phyloP scores from a whole-genome alignment of 257 asterid species.

The Nicotiana noctiflora region DNA sequence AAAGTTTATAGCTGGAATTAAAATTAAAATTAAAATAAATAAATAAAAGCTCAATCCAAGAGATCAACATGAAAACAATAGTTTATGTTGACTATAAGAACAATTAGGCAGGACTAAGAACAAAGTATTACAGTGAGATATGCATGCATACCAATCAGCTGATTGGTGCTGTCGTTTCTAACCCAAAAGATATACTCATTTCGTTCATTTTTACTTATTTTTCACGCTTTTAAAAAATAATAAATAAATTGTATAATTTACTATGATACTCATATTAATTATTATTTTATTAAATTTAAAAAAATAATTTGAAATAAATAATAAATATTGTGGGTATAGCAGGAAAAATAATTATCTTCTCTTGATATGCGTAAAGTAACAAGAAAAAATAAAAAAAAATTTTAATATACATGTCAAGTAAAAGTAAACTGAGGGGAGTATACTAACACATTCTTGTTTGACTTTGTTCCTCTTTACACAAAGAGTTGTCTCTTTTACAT shows the following conservation, averaged over 20 bases:
- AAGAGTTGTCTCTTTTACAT: background rate
- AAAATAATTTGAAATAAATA: no score
- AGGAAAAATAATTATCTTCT: no score
- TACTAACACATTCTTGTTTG: background rate
- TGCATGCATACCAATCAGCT: background rate
- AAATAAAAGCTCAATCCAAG: background rate
- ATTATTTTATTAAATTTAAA: no score
- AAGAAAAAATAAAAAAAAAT: no score
- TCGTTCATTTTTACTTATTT: no score
- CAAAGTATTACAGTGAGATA: background rate
- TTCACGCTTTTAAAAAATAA: no score
- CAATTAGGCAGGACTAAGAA: background rate
- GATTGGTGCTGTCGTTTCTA: background rate
- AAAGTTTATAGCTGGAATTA: background rate
- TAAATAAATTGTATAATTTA: no score
- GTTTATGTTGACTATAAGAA: background rate
- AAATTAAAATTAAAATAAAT: background rate
- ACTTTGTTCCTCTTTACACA: background rate
- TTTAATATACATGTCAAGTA: no score
- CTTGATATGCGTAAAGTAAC: no score
- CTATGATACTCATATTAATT: no score
- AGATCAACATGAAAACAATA: background rate
- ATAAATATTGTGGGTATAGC: no score
- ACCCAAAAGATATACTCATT: background rate
- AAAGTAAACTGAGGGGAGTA: no score